Evolutionary conservation across 768 basidiomycete species (phyloP), one percentile per base, ranked within the genome.

Genomic region (Mycena haematopus): DNA sequence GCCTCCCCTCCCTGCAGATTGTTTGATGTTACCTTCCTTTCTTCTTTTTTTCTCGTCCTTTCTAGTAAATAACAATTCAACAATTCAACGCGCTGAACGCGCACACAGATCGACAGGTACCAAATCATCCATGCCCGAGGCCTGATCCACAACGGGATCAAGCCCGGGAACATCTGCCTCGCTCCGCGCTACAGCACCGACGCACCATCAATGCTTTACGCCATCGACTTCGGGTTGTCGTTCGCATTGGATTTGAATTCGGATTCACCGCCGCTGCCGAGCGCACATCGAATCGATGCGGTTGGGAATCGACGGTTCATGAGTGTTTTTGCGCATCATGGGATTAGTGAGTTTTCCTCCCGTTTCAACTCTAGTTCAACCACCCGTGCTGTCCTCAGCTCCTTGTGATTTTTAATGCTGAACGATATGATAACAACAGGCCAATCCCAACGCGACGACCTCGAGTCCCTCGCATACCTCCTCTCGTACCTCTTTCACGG

Each of bases 381-480:
- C 14, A 33, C 6, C 31, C 31, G 11, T 11, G 31, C 6, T 33
- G 31, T 33, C n/a, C n/a, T n/a, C n/a, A n/a, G n/a, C n/a, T n/a
- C n/a, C n/a, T n/a, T n/a, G n/a, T n/a, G n/a, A n/a, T n/a, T n/a
- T n/a, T n/a, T n/a, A n/a, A n/a, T n/a, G n/a, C n/a, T n/a, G n/a
- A n/a, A n/a, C n/a, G n/a, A n/a, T n/a, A n/a, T n/a, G n/a, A n/a
- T n/a, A n/a, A n/a, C n/a, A n/a, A 8, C 35, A 76, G 76, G 69
- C 24, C 75, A 74, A 54, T 75, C 74, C n/a, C 74, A 74, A 44
- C 68, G 75, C 33, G 76, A 78, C 63, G 75, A 78, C 53, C 66
- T 79, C 19, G 77, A 79, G 56, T 74, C 75, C 9, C 66, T 78
- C 21, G 77, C 72, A 3, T 77, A 75, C 58, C 69, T 77, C 15